These are phyloP conservation scores for Penicillium digitatum DNA, from an alignment of 2,329 filamentous ascomycete species.

Conservation along the genomic window DNA sequence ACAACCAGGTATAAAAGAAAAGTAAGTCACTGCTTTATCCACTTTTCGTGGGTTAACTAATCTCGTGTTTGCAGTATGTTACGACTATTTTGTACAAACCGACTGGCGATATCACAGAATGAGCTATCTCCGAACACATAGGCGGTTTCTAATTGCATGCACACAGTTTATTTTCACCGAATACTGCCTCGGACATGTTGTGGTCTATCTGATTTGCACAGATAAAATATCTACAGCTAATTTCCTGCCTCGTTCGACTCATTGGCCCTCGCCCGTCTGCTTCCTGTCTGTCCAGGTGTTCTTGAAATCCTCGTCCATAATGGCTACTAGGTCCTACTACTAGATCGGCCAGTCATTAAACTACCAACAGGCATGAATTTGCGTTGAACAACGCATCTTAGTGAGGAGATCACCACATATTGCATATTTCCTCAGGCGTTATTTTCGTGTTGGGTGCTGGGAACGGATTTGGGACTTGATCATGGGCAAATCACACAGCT, in stretches of 20 bases:
- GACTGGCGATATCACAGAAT: constrained; percentile 49
- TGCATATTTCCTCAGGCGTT: constrained; percentile 14
- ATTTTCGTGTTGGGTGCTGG: background rate
- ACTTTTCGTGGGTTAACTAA: constrained; percentile 5
- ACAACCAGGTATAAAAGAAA: constrained; percentile 98
- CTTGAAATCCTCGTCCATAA: background rate
- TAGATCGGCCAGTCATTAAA: background rate
- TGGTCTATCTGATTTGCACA: background rate
- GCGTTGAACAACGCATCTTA: background rate
- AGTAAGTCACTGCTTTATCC: constrained; percentile 26
- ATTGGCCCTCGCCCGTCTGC: background rate
- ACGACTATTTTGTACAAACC: constrained; percentile 98
- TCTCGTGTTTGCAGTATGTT: constrained; percentile 60
- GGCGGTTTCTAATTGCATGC: constrained; percentile 3
- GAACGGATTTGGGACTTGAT: background rate
- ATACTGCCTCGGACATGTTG: background rate
- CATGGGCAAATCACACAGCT: constrained; percentile 3
- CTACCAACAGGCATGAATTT: background rate
- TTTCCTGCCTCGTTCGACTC: background rate
- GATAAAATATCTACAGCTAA: background rate
- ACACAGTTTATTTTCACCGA: background rate
- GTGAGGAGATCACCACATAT: constrained; percentile 5
- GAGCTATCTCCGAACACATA: constrained; percentile 12
- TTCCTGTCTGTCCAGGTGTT: background rate
- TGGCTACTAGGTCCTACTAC: background rate